Percentiles rank a stretch among this genome's conserved stretches.
phyloP scores from a whole-genome alignment of 2,329 filamentous ascomycete species.

The Trichophyton schoenleinii region DNA sequence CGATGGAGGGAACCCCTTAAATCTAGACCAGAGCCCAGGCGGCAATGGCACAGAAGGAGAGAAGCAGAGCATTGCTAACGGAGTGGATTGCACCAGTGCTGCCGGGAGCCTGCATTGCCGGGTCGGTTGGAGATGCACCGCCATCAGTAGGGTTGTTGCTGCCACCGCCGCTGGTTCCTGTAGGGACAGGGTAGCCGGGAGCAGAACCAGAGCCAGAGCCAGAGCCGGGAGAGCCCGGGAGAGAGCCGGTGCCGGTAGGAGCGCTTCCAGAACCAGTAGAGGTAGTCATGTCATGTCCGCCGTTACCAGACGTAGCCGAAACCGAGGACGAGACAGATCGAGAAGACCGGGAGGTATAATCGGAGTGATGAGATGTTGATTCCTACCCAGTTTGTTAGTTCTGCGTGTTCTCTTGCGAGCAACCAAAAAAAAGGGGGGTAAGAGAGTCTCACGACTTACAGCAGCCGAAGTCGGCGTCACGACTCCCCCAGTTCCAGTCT shows the following conservation, averaged over 20 bases:
- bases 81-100: not conserved
- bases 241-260: not conserved
- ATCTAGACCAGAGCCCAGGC: not conserved
- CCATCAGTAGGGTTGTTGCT: not conserved
- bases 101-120: not conserved
- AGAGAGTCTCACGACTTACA: constrained; percentile 46
- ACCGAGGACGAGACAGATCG: not conserved
- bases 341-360: not conserved
- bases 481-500: constrained; percentile 64
- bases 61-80: not conserved
- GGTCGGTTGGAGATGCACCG: not conserved
- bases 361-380: constrained; percentile 7
- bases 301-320: not conserved
- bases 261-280: not conserved
- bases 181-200: not conserved
- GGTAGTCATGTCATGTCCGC: not conserved
- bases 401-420: not conserved
- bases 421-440: not conserved
- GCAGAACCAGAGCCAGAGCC: not conserved
- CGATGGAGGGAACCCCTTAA: not conserved
- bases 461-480: constrained; percentile 56
- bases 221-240: not conserved
- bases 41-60: not conserved
- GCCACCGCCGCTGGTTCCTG: not conserved
- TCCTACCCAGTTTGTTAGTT: constrained; percentile 11